These are phyloP conservation scores for Fusarium ambrosium DNA, from an alignment of 2,329 filamentous ascomycete species.

Conservation along the genomic window DNA sequence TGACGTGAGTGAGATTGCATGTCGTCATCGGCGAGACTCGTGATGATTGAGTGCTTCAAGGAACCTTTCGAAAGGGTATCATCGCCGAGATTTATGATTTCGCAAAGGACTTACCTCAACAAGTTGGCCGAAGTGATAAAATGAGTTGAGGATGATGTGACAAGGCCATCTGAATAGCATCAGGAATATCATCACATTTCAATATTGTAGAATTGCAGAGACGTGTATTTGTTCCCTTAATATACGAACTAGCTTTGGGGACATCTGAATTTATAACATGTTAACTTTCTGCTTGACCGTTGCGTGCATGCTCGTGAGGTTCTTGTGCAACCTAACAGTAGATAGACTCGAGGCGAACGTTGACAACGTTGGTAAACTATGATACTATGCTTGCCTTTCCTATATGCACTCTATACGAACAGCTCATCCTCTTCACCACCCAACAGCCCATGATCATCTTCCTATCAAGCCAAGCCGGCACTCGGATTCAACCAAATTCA, in stretches of 20 bases:
- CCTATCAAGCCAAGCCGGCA: background rate
- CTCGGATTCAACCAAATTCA: background rate
- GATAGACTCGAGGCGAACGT: background rate
- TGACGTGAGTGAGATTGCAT: conserved; percentile 1
- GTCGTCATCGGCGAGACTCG: background rate
- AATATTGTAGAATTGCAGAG: background rate
- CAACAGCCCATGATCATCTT: background rate
- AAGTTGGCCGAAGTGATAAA: background rate
- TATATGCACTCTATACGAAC: background rate
- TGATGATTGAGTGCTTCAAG: background rate
- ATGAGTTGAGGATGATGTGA: background rate
- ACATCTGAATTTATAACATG: background rate
- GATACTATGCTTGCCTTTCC: background rate
- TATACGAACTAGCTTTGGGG: background rate
- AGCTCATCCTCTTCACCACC: background rate
- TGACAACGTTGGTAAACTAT: background rate
- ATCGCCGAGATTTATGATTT: background rate
- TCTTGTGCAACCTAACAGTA: background rate
- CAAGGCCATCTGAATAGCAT: background rate
- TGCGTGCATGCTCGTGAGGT: background rate
- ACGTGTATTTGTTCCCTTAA: background rate
- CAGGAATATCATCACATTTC: background rate
- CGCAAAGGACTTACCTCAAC: background rate
- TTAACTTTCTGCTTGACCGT: background rate
- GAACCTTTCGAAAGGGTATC: background rate